phyloP scores from a whole-genome alignment of 495 filamentous ascomycete genomes.

The Penicillium samsonianum region DNA sequence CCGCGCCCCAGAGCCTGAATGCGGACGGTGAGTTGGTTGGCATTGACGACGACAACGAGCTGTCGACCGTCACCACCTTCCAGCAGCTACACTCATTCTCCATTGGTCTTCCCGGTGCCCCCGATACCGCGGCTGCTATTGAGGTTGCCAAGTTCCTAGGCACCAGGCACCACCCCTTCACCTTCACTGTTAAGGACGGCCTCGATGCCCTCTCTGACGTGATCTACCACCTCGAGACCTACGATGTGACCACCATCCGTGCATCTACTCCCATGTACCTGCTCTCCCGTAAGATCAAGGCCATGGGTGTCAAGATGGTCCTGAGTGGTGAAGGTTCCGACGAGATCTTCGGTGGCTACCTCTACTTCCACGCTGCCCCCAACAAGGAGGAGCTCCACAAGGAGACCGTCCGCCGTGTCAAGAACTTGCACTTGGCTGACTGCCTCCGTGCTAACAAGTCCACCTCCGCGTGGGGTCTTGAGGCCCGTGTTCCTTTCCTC shows the following conservation, averaged over 20 bases:
- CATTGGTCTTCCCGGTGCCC: conserved; percentile 87
- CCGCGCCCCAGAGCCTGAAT: conserved; percentile 34
- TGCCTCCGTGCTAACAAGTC: conserved; percentile 99
- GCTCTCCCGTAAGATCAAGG: conserved; percentile 97
- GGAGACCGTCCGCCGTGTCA: conserved; percentile 88
- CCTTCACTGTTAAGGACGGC: conserved; percentile 95
- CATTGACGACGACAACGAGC: conserved; percentile 85
- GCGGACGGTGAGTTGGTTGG: conserved; percentile 75
- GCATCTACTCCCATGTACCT: conserved; percentile 99
- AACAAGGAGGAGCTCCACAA: conserved; percentile 88
- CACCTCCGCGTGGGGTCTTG: conserved; percentile 96
- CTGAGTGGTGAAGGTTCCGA: conserved; percentile 94
- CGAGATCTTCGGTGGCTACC: conserved; percentile 97
- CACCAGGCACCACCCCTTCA: conserved; percentile 96
- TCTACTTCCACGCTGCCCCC: conserved; percentile 96
- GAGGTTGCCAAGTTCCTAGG: conserved; percentile 94
- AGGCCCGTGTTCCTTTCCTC: conserved; percentile 96
- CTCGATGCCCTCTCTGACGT: conserved; percentile 95
- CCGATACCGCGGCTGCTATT: conserved; percentile 83
- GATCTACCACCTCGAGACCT: conserved; percentile 96
- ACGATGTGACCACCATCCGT: conserved; percentile 97
- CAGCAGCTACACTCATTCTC: conserved; percentile 98
- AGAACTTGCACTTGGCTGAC: conserved; percentile 93
- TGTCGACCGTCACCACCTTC: conserved; percentile 88
- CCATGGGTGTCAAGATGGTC: conserved; percentile 99